These are phyloP conservation scores for Saturnispora dispora DNA, from an alignment of 805 yeast species.

Conservation along the genomic window DNA sequence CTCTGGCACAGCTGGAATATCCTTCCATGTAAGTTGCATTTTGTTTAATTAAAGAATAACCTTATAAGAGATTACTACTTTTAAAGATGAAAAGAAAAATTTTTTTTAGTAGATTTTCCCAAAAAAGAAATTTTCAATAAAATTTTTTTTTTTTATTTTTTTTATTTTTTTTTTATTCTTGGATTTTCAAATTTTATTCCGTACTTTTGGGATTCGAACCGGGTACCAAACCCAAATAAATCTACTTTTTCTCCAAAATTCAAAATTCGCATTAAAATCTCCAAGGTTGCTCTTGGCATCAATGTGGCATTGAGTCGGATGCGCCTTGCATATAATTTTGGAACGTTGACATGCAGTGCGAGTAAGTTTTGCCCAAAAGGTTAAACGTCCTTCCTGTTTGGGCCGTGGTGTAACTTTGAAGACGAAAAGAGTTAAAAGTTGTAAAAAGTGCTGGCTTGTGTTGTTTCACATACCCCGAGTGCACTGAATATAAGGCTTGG, in stretches of 20 bases:
- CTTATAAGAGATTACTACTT: not conserved
- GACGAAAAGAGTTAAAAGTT: not conserved
- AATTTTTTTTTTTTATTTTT: not conserved
- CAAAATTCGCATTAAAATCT: not conserved
- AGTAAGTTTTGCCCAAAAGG: not conserved
- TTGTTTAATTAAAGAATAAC: slow-evolving; percentile 9
- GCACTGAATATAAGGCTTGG: too few species aligned
- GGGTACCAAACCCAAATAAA: not conserved
- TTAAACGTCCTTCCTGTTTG: not conserved
- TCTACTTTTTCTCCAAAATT: not conserved
- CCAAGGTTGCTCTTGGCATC: not conserved
- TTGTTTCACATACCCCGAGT: too few species aligned
- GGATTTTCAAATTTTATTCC: not conserved
- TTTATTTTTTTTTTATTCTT: not conserved
- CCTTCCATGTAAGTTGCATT: slow-evolving; percentile 98
- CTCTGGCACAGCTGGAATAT: slow-evolving; percentile 90
- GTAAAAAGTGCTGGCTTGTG: not conserved
- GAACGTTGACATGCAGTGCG: not conserved
- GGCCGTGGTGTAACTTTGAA: not conserved
- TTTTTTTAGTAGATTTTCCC: slow-evolving; percentile 1
- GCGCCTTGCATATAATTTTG: not conserved
- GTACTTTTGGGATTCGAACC: not conserved
- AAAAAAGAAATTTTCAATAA: not conserved
- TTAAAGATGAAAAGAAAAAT: not conserved
- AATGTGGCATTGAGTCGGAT: not conserved